These are phyloP conservation scores for Cyclotella baltica DNA, from an alignment of 108 stramenopile genomes.

Conservation along the genomic window DNA sequence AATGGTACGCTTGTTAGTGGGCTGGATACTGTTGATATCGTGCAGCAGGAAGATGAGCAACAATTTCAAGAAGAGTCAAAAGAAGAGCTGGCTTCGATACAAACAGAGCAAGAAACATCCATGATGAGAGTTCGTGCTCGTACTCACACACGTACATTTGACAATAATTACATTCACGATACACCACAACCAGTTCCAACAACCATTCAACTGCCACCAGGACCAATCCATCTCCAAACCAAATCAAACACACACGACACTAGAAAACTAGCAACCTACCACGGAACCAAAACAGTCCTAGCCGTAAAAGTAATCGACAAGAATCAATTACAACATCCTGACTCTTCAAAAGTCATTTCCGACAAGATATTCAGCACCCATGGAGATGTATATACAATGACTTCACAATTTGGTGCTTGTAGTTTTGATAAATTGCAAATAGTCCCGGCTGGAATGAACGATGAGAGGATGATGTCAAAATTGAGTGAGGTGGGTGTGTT, in stretches of 20 bases:
- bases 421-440: constrained; percentile 33
- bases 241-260: not conserved
- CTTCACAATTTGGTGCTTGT: constrained; percentile 42
- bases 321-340: not conserved
- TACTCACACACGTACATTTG: not conserved
- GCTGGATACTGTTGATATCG: not conserved
- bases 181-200: not conserved
- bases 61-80: no score
- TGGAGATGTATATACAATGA: constrained; percentile 44
- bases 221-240: not conserved
- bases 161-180: no score
- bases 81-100: no score
- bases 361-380: constrained; percentile 27
- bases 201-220: constrained; percentile 5
- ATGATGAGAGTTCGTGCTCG: constrained; percentile 6
- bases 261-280: constrained; percentile 7
- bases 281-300: constrained; percentile 20
- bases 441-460: constrained; percentile 2
- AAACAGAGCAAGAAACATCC: not conserved
- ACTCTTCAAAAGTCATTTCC: constrained; percentile 5
- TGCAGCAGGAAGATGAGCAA: not conserved
- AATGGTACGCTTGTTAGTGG: constrained; percentile 17
- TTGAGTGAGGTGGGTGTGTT: constrained; percentile 43
- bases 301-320: constrained; percentile 15
- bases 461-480: not conserved